phyloP scores from a whole-genome alignment of 1,139 yeast genomes.

The Pichia norvegensis region DNA sequence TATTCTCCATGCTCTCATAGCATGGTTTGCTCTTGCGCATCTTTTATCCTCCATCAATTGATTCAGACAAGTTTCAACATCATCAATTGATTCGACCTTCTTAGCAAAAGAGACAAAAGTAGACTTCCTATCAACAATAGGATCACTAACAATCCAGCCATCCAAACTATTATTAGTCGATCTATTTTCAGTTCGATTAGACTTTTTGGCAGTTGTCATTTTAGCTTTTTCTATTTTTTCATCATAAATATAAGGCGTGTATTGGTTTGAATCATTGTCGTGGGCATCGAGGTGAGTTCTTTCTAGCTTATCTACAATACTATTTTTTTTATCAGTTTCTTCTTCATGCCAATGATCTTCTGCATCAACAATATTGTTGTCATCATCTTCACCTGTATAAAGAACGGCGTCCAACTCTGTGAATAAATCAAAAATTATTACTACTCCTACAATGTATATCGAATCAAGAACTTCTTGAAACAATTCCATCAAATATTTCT shows the following conservation, averaged over 20 bases:
- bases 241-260: conserved; percentile 23
- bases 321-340: conserved; percentile 2
- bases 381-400: conserved; percentile 33
- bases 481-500: conserved; percentile 35
- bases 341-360: conserved; percentile 21
- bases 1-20: conserved; percentile 83
- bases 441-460: conserved; percentile 51
- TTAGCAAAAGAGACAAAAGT: conserved; percentile 76
- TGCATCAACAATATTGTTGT: conserved; percentile 22
- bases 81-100: conserved; percentile 51
- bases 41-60: conserved; percentile 55
- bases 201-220: conserved; percentile 9
- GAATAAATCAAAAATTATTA: conserved; percentile 71
- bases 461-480: conserved; percentile 44
- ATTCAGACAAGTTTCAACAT: conserved; percentile 50
- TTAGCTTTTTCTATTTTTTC: conserved; percentile 23
- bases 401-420: conserved; percentile 54
- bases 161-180: conserved; percentile 37
- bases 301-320: not conserved
- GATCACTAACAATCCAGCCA: conserved; percentile 73
- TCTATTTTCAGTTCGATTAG: not conserved
- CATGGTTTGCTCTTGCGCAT: conserved; percentile 64
- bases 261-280: conserved; percentile 11
- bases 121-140: conserved; percentile 75
- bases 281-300: not conserved